These are phyloP conservation scores for Acer campestre DNA, from an alignment of 345 rosid genomes.

Conservation along the genomic window DNA sequence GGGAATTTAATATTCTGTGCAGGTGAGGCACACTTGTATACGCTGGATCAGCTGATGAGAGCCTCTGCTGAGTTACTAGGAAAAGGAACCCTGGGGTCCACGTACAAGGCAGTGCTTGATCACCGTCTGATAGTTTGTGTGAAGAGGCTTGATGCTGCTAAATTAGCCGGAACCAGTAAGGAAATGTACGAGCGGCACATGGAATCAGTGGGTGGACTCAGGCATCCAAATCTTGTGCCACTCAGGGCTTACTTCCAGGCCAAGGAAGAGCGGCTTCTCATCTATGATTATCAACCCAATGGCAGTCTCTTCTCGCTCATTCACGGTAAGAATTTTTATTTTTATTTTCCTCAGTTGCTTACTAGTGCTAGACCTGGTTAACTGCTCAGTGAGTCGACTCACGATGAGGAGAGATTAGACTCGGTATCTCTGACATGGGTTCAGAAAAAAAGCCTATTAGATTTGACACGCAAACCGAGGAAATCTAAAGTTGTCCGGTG, in stretches of 20 bases:
- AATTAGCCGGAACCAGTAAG: constrained; percentile 53
- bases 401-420: background rate
- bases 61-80: constrained; percentile 95
- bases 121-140: constrained; percentile 74
- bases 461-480: background rate
- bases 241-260: constrained; percentile 87
- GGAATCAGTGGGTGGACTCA: constrained; percentile 93
- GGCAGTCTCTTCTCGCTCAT: constrained; percentile 88
- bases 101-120: constrained; percentile 87
- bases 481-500: background rate
- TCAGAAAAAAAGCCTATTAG: background rate
- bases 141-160: constrained; percentile 75
- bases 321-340: constrained; percentile 49
- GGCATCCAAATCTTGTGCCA: constrained; percentile 93
- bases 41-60: constrained; percentile 94
- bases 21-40: constrained; percentile 77
- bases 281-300: constrained; percentile 88
- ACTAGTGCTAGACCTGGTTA: background rate
- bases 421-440: background rate
- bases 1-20: constrained; percentile 84
- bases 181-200: constrained; percentile 78
- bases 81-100: constrained; percentile 72
- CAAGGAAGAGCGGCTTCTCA: constrained; percentile 73
- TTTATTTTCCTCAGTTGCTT: background rate
- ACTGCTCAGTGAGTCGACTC: background rate